Evolutionary conservation across 2,329 filamentous ascomycete genomes (phyloP), one percentile per base, ranked within the genome.

Genomic region (Grosmannia clavigera): DNA sequence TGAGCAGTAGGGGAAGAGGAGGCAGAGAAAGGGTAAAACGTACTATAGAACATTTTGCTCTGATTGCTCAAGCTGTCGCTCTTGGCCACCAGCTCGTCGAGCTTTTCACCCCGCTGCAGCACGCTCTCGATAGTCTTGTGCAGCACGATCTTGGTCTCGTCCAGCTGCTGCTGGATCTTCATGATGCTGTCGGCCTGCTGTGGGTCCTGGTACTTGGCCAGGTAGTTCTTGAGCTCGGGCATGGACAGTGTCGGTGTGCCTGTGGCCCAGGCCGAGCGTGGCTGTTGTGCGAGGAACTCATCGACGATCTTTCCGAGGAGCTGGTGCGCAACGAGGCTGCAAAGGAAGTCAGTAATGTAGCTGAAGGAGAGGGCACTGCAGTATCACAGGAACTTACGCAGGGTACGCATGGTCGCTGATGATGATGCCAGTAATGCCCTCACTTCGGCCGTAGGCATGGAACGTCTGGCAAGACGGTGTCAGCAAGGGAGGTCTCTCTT

Each of bases 21-120:
- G 38, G 5, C 4, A 46, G 12, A 46, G 16, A 19, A 46, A 22
- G 14, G 43, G 19, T n/a, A n/a, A 19, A 22, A 61, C 61, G 10
- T 16, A 64, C 87, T 90, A 74, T 97, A 97, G 73, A 99, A 99
- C 87, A 95, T 92, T 81, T 96, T 97, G 77, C 90, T 96, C 79
- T 94, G 88, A 57, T 84, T 83, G 74, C 90, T 95, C 69, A 99
- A 75, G 14, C 86, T 90, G 68, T 96, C 90, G 69, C 90, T 95
- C 83, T 97, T 97, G 65, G 86, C 86, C 54, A 97, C 92, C 67
- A 99, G 75, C 68, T 88, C 89, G 70, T 97, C 92, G 66, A 99
- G 90, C 81, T 96, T 97, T 83, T 97, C 92, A 51, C 92, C 94
- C 63, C 94, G 83, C 78, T 96, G 87, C 69, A 96, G 74, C 58